Evolutionary conservation across 2,329 filamentous ascomycete species (phyloP).

Genomic region (Fusarium xylarioides): DNA sequence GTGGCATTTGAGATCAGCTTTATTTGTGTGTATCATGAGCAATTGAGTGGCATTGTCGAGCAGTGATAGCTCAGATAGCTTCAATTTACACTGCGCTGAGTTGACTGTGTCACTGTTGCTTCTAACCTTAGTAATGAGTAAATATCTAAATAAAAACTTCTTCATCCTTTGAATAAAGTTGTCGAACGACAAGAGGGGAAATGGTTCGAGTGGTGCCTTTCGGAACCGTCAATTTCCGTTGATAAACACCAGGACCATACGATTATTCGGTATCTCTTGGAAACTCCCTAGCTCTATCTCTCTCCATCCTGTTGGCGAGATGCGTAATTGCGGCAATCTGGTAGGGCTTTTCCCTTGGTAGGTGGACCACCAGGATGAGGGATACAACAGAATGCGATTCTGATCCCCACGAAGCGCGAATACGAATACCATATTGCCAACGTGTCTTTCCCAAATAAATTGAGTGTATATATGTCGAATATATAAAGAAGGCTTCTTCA

Average conservation of each 20-base stretch:
- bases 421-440: conserved; percentile 24
- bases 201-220: conserved; percentile 41
- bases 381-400: background rate
- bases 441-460: background rate
- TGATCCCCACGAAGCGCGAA: conserved; percentile 6
- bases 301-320: background rate
- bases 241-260: conserved; percentile 38
- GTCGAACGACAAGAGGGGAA: conserved; percentile 33
- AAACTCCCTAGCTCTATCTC: conserved; percentile 1
- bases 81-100: background rate
- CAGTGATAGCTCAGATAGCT: background rate
- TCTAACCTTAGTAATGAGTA: too few relatives aligned
- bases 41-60: background rate
- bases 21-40: background rate
- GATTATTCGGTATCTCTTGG: conserved; percentile 42
- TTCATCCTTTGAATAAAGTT: background rate
- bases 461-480: background rate
- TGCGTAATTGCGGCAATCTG: conserved; percentile 7
- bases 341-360: background rate
- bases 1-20: conserved; percentile 14
- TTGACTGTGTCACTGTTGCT: background rate
- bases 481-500: background rate
- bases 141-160: too few relatives aligned
- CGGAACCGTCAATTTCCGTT: conserved; percentile 36
- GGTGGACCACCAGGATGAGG: background rate